Evolutionary conservation across 129 eudicot species (phyloP).

Genomic region (Erigeron canadensis): DNA sequence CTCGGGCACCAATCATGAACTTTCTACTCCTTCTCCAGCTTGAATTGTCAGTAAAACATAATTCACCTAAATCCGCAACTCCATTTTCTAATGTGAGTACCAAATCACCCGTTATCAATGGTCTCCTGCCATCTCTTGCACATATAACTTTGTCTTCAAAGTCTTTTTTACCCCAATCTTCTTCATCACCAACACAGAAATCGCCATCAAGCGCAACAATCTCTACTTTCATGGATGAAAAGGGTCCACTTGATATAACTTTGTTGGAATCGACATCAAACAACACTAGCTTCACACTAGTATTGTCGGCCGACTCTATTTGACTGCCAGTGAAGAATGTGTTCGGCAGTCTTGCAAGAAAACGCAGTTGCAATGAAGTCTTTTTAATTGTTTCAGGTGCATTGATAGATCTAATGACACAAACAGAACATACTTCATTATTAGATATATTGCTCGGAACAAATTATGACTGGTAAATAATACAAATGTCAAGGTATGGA

Average conservation of each 20-base stretch:
- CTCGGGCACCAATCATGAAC: slow-evolving; percentile 71
- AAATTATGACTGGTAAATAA: neutral
- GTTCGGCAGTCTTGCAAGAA: slow-evolving; percentile 45
- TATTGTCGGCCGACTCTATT: slow-evolving; percentile 39
- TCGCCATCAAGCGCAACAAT: slow-evolving; percentile 75
- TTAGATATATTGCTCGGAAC: neutral
- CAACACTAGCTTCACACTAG: slow-evolving; percentile 41
- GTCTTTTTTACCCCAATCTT: slow-evolving; percentile 64
- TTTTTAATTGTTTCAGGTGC: slow-evolving; percentile 34
- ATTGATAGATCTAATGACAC: slow-evolving; percentile 32
- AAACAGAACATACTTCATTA: slow-evolving; percentile 6
- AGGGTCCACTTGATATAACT: slow-evolving; percentile 52
- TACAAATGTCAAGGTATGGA: neutral
- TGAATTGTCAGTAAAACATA: slow-evolving; percentile 82
- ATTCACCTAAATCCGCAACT: slow-evolving; percentile 60
- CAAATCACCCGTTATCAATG: slow-evolving; percentile 71
- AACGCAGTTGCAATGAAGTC: slow-evolving; percentile 49
- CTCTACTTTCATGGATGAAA: slow-evolving; percentile 56
- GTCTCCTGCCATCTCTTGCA: slow-evolving; percentile 81
- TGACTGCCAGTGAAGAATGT: slow-evolving; percentile 57
- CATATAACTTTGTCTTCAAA: slow-evolving; percentile 42
- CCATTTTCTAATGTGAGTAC: slow-evolving; percentile 50
- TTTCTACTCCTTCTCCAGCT: slow-evolving; percentile 85
- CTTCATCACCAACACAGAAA: slow-evolving; percentile 51
- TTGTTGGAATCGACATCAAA: slow-evolving; percentile 45